Conservation (phyloP, 176 grass and related monocot species). For the Rhynchospora pubera region DNA sequence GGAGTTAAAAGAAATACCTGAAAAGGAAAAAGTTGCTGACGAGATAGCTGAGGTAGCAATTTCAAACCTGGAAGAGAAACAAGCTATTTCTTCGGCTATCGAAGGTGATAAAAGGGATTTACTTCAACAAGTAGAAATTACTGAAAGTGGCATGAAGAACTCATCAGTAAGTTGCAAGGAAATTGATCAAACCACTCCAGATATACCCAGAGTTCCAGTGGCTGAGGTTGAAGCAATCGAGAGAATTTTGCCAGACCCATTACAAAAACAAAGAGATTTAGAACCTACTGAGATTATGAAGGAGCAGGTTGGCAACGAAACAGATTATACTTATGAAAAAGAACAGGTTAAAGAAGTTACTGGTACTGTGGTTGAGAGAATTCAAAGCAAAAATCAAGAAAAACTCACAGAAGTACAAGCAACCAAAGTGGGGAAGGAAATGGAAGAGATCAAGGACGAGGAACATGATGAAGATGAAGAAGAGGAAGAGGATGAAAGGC, state of each 20-base stretch:
- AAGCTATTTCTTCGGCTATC: not conserved
- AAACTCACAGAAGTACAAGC: slow-evolving; percentile 21
- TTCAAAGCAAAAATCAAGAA: slow-evolving; percentile 18
- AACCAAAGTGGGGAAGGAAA: slow-evolving; percentile 19
- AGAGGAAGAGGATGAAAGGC: slow-evolving; percentile 34
- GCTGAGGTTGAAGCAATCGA: not conserved
- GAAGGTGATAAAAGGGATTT: not conserved
- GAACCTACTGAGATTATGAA: not conserved
- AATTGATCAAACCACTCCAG: not conserved
- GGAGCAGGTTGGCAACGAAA: not conserved
- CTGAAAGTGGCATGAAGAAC: not conserved
- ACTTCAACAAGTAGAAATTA: not conserved
- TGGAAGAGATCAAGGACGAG: slow-evolving; percentile 21
- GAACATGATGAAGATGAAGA: slow-evolving; percentile 35
- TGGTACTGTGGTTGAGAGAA: slow-evolving; percentile 18
- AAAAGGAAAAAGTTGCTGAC: not conserved
- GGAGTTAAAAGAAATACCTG: slow-evolving; percentile 6
- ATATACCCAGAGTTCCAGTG: not conserved
- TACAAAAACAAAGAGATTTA: not conserved
- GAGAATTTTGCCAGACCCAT: not conserved
- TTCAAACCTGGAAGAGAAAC: not conserved
- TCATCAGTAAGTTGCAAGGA: not conserved
- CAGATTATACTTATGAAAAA: not conserved
- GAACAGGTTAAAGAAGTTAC: slow-evolving; percentile 27
- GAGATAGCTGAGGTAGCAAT: not conserved